Evolutionary conservation across 2,329 filamentous ascomycete species (phyloP), one percentile per base, ranked within the genome.

Genomic region (Corynespora cassiicola): DNA sequence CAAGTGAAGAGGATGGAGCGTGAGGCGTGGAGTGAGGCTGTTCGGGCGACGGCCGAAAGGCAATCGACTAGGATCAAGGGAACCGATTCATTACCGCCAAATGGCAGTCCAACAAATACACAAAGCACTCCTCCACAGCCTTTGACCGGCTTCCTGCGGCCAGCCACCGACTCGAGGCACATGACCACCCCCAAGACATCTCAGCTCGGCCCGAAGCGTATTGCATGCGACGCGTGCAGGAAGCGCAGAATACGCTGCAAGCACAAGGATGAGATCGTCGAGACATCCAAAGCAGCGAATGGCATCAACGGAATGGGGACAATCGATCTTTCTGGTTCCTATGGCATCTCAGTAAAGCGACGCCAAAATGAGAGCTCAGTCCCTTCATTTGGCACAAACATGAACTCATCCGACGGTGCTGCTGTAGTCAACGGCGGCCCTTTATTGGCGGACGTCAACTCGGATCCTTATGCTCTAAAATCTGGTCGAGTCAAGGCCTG

Each of bases 401-500:
- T 36, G 18, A 39, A 30, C 7, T 24, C 35, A 12, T 31, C 42
- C 4, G 50, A 51, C 11, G 47, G 40, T 28, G 24, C 31, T 20
- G 27, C 37, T 43, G 54, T 22, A 50, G 52, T 60, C 17, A 61
- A 61, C 33, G 57, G 56, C 24, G 52, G 54, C 2, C 57, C 55
- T 51, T 69, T 56, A 25, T 58, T 63, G 61, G 56, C 56, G 16
- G 63, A 66, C 31, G 49, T 61, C n/a, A 58, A 58, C 15, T 50
- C 52, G n/a, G 66, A 70, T 27, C 59, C 68, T 45, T 54, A 68
- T 45, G 65, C 78, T 42, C 73, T 72, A 29, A 76, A 81, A 65
- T 80, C 81, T 59, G 75, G 80, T 42, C 67, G 82, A 53, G 83
- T 76, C 54, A 85, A 84, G 63, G 82, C 82, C 27, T 86, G 82